A percentile compares a stretch with the other conserved stretches of the same genome.
Conservation (phyloP, 306 rosid species). For the Prinsepia uniflora region DNA sequence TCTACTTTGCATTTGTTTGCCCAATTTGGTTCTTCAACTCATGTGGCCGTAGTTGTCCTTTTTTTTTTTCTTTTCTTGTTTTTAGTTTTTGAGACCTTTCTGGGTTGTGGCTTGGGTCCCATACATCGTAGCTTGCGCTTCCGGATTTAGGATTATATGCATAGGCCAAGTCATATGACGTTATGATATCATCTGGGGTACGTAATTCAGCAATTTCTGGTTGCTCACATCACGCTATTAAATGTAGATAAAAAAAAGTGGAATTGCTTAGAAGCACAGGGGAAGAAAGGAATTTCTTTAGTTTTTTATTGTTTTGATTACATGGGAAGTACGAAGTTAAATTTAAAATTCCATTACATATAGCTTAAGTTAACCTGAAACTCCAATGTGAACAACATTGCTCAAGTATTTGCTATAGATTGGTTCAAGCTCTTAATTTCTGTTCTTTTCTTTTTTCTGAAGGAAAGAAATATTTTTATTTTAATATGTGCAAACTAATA, state of each 20-base stretch:
- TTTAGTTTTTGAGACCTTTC: constrained; percentile 36
- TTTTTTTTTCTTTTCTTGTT: constrained; percentile 22
- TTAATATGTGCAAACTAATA: too few relatives aligned
- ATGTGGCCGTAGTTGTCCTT: constrained; percentile 20
- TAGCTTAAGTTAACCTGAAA: not conserved
- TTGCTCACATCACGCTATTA: constrained; percentile 11
- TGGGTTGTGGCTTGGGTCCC: constrained; percentile 42
- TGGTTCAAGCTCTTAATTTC: not conserved
- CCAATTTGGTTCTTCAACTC: constrained; percentile 8
- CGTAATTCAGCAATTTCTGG: constrained; percentile 25
- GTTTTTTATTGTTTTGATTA: constrained; percentile 12
- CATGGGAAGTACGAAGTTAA: constrained; percentile 15
- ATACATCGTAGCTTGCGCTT: constrained; percentile 22
- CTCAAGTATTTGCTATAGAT: not conserved
- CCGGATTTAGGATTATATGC: constrained; percentile 17
- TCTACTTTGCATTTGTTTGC: constrained; percentile 16
- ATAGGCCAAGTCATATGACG: constrained; percentile 24
- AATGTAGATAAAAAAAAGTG: constrained; percentile 1
- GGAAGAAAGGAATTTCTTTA: constrained; percentile 8
- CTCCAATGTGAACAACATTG: not conserved
- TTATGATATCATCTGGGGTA: constrained; percentile 15
- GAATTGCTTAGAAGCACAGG: constrained; percentile 12
- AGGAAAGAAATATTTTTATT: not conserved
- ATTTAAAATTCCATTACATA: constrained; percentile 1
- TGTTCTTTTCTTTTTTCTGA: not conserved